Percentiles rank a stretch among this genome's conserved stretches.
Evolutionary conservation across 768 basidiomycete genomes (phyloP).

Genomic region (Cyclocybe cylindracea): DNA sequence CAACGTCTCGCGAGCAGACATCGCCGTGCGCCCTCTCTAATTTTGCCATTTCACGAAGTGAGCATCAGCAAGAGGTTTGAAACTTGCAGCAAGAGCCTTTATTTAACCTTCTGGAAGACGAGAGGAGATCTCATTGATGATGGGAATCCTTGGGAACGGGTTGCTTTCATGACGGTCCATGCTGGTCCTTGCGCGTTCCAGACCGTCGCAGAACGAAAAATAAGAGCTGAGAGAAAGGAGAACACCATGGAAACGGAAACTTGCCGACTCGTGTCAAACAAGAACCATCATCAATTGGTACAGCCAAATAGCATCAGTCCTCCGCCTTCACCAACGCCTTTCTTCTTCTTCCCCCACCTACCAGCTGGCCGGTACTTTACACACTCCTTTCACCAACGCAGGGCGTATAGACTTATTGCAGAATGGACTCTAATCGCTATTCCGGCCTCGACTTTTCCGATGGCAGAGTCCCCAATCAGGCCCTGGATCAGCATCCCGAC

Average conservation of each 20-base stretch:
- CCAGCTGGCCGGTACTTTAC: conserved; percentile 50
- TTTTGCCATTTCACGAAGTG: too few species aligned
- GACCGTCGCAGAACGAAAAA: too few species aligned
- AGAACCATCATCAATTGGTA: conserved; percentile 16
- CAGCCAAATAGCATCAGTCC: conserved; percentile 11
- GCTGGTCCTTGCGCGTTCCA: too few species aligned
- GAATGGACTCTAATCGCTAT: conserved; percentile 44
- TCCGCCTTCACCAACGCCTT: conserved; percentile 11
- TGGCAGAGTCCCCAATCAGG: conserved; percentile 33
- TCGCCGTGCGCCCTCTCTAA: too few species aligned
- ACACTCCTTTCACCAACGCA: conserved; percentile 40
- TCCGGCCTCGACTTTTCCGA: conserved; percentile 76
- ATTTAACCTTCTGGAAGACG: too few species aligned
- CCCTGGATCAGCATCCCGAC: conserved; percentile 57
- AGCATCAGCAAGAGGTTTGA: too few species aligned
- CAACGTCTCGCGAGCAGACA: too few species aligned
- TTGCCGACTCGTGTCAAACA: conserved; percentile 10
- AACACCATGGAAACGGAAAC: neutral
- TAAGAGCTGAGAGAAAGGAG: too few species aligned
- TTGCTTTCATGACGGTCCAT: too few species aligned
- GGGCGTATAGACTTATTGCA: conserved; percentile 33
- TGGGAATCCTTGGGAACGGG: too few species aligned
- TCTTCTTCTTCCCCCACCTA: conserved; percentile 29
- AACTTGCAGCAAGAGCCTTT: too few species aligned
- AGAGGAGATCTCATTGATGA: too few species aligned